These are phyloP conservation scores for Ophiostoma novo-ulmi DNA, from an alignment of 2,329 filamentous ascomycete genomes.

Conservation along the genomic window DNA sequence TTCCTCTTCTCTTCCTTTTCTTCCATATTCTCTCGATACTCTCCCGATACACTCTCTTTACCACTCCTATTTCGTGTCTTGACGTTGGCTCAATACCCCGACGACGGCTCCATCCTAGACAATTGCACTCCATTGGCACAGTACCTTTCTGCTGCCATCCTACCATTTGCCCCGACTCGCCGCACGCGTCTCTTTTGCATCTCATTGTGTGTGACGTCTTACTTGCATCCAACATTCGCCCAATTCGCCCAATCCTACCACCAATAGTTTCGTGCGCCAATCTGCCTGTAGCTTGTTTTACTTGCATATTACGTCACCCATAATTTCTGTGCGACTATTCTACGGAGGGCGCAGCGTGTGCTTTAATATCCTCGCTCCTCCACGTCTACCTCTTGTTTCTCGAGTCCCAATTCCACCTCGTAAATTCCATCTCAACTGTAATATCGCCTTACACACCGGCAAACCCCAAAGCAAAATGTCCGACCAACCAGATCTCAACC, in stretches of 20 bases:
- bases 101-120: not conserved
- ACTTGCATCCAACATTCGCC: not conserved
- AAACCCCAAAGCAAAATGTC: constrained; percentile 15
- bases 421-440: not conserved
- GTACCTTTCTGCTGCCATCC: not conserved
- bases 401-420: not conserved
- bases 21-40: not conserved
- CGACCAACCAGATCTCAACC: not conserved
- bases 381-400: not conserved
- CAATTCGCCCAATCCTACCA: not conserved
- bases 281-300: not conserved
- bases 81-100: not conserved
- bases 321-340: not conserved
- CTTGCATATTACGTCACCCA: constrained; percentile 1
- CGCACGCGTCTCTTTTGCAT: not conserved
- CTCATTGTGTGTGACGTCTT: constrained; percentile 7
- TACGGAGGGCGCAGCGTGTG: not conserved
- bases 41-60: not conserved
- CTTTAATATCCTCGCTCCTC: constrained; percentile 2
- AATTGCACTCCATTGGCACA: not conserved
- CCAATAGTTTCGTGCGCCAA: constrained; percentile 1
- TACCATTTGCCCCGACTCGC: not conserved
- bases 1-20: not conserved
- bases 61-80: not conserved
- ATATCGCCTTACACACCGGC: not conserved